A percentile compares a stretch with the other conserved stretches of the same genome.
Conservation (phyloP, 371 early-diverging fungal genomes). For the Conidiobolus incongruus region DNA sequence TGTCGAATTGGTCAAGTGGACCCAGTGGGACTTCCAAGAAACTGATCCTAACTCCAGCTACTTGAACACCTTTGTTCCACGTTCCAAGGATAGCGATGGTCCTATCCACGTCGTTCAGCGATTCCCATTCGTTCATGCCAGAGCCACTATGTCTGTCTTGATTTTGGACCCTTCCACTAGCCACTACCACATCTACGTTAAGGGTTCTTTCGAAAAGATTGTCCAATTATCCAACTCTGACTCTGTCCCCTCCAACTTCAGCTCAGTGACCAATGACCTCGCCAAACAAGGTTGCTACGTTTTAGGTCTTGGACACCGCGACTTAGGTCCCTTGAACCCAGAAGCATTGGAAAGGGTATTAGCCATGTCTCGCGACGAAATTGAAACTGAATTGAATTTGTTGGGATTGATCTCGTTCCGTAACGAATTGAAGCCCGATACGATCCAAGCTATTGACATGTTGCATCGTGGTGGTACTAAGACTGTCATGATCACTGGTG, state of each 20-base stretch:
- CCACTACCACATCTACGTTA: constrained; percentile 40
- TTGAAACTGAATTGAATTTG: constrained; percentile 39
- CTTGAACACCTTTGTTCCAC: constrained; percentile 19
- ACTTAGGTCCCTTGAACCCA: constrained; percentile 15
- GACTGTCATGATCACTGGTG: constrained; percentile 85
- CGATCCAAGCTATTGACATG: constrained; percentile 39
- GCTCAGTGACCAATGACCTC: constrained; percentile 20
- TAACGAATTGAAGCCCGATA: constrained; percentile 67
- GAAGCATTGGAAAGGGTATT: constrained; percentile 14
- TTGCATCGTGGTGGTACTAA: constrained; percentile 52
- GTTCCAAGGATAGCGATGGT: constrained; percentile 7
- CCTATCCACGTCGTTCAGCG: constrained; percentile 31
- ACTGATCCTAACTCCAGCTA: constrained; percentile 7
- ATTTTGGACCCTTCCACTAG: constrained; percentile 25
- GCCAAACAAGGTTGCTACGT: constrained; percentile 63
- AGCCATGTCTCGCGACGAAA: constrained; percentile 26
- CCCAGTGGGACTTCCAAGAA: constrained; percentile 15
- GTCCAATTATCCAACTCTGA: constrained; percentile 20
- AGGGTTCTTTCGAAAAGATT: constrained; percentile 65
- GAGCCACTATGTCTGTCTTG: constrained; percentile 70
- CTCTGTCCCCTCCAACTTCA: constrained; percentile 36
- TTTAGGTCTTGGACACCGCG: constrained; percentile 44
- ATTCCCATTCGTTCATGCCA: constrained; percentile 68
- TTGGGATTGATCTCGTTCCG: constrained; percentile 62
- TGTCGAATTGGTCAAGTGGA: constrained; percentile 67